Evolutionary conservation across 129 eudicot genomes (phyloP).

Genomic region (Solidago caesia): DNA sequence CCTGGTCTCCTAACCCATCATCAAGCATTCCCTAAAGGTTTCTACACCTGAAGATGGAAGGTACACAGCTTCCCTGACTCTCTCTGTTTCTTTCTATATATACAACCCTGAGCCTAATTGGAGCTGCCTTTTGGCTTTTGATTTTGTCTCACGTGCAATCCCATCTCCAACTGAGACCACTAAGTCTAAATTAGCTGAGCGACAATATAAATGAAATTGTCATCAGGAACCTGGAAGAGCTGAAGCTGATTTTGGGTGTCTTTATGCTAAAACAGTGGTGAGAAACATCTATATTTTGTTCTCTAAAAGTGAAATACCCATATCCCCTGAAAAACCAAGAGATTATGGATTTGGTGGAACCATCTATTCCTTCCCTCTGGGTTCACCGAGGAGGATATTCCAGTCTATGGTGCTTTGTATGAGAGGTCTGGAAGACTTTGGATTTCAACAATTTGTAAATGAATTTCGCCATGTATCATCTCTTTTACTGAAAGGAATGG

Average conservation of each 20-base stretch:
- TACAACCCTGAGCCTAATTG: too few species aligned
- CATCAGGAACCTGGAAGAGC: constrained; percentile 57
- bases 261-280: constrained; percentile 48
- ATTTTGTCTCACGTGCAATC: too few species aligned
- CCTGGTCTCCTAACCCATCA: constrained; percentile 7
- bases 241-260: constrained; percentile 52
- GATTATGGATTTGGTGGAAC: constrained; percentile 56
- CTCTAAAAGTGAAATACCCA: constrained; percentile 50
- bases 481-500: too few species aligned
- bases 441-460: constrained; percentile 22
- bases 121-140: too few species aligned
- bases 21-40: constrained; percentile 42
- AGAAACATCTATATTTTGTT: constrained; percentile 49
- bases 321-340: constrained; percentile 46
- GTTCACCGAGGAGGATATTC: constrained; percentile 55
- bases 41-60: constrained; percentile 46
- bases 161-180: too few species aligned
- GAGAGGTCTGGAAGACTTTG: constrained; percentile 30
- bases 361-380: constrained; percentile 51
- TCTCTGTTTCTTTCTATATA: too few species aligned
- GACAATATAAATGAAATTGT: neutral
- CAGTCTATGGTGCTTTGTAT: constrained; percentile 39
- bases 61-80: constrained; percentile 13
- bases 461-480: too few species aligned
- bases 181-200: too few species aligned